A percentile compares a stretch with the other conserved stretches of the same genome.
Evolutionary conservation across 1,139 yeast species (phyloP).

Genomic region (Eremothecium sinecaudum): DNA sequence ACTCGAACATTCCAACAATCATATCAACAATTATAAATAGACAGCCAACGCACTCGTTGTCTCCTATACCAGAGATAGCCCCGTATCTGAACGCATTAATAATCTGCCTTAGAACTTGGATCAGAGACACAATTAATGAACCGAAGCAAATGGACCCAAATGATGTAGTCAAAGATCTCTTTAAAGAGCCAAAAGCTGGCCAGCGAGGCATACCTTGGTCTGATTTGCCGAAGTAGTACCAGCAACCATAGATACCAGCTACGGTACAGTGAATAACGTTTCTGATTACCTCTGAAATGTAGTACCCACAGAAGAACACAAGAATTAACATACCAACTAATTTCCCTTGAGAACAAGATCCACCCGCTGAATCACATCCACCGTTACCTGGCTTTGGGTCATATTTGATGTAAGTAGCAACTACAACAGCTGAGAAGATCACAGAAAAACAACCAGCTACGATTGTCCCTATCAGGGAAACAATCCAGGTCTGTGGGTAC

Average conservation of each 20-base stretch:
- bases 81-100: constrained; percentile 42
- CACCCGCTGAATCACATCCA: constrained; percentile 48
- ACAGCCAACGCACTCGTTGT: constrained; percentile 50
- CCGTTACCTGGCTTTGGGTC: constrained; percentile 41
- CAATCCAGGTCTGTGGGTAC: constrained; percentile 59
- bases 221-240: constrained; percentile 74
- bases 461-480: constrained; percentile 57
- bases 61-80: constrained; percentile 34
- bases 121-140: constrained; percentile 66
- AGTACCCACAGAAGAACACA: constrained; percentile 78
- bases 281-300: constrained; percentile 74
- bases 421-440: constrained; percentile 57
- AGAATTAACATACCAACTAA: constrained; percentile 57
- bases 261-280: constrained; percentile 80
- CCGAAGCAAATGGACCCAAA: constrained; percentile 91
- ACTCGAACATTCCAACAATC: constrained; percentile 56
- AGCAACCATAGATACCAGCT: constrained; percentile 80
- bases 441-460: constrained; percentile 56
- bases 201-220: constrained; percentile 74
- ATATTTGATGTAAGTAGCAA: constrained; percentile 68
- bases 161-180: constrained; percentile 74
- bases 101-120: constrained; percentile 54
- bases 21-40: constrained; percentile 50
- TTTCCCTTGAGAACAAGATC: constrained; percentile 56
- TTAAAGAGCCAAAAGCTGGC: constrained; percentile 77